Evolutionary conservation across 768 basidiomycete genomes (phyloP), one percentile per base, ranked within the genome.

Genomic region (Fomitopsis serialis): DNA sequence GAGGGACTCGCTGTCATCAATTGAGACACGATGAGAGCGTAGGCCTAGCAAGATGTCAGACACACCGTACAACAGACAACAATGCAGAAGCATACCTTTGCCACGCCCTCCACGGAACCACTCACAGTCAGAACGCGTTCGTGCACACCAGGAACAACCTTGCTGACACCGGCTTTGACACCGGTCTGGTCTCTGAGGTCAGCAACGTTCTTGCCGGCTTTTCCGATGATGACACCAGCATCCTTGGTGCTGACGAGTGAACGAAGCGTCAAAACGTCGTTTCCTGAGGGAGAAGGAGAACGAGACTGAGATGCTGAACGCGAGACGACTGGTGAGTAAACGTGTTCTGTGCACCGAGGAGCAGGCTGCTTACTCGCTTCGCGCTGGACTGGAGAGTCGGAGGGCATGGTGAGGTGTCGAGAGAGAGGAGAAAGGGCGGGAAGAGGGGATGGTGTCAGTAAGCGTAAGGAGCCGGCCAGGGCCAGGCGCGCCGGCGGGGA

Each of bases 121-220:
- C 84, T 86, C 71, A 98, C 88, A 63, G 89, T 92, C 68, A 99
- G 84, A 67, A 98, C 94, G 63, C 97, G 89, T 74, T 99, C 97
- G 57, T 97, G 94, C 55, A 99, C 93, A 64, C 97, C 97, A 52
- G 87, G 84, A 55, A 96, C 93, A 78, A 98, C 96, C 71, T 97
- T 98, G 80, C 89, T 94, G 71, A 99, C 97, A 68, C 97, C 97
- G 58, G 97, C 95, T 74, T 93, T 98, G 74, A 97, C 95, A 60
- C 90, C 93, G 42, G 94, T 96, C 65, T 91, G 87, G 61, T 96
- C 92, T 57, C 97, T 82, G 64, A 99, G 81, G 71, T 95, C 92
- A 58, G 96, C 96, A 65, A 99, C 96, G 66, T 98, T 98, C 77
- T 93, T 92, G 54, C 97, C 97, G 48, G 79, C 94, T 66, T 92